Conservation (phyloP, 164 flowering plant species). For the grape (Vitis vinifera) region DNA sequence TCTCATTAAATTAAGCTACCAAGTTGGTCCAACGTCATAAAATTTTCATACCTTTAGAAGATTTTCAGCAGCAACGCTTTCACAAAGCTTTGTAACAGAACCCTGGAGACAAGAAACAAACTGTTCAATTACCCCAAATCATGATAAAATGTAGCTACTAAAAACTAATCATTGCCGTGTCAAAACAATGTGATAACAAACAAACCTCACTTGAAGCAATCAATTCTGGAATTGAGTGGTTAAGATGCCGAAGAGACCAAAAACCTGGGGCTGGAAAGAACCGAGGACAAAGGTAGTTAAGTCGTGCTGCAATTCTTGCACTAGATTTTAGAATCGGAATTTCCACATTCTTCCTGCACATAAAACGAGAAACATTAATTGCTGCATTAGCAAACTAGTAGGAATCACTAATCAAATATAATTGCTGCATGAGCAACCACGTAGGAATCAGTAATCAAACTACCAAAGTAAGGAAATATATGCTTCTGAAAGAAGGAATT, state of each 20-base stretch:
- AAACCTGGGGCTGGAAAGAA: conserved; percentile 89
- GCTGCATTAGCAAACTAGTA: not conserved
- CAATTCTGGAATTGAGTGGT: conserved; percentile 16
- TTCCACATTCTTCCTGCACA: conserved; percentile 77
- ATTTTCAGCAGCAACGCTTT: conserved; percentile 71
- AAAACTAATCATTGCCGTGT: not conserved
- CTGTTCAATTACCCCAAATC: not conserved
- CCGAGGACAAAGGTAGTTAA: conserved; percentile 88
- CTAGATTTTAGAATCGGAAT: conserved; percentile 81
- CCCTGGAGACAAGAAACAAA: conserved; percentile 42
- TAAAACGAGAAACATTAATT: not conserved
- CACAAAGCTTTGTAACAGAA: conserved; percentile 24
- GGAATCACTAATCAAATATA: conserved; percentile 1
- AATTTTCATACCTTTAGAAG: conserved; percentile 75
- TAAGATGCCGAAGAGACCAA: conserved; percentile 47
- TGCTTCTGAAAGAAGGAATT: not conserved
- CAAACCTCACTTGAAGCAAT: conserved; percentile 57
- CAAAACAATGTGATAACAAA: conserved; percentile 7
- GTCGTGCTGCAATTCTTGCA: conserved; percentile 78
- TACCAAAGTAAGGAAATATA: not conserved
- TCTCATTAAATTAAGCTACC: not conserved
- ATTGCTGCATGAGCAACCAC: not conserved
- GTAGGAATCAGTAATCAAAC: conserved; percentile 4
- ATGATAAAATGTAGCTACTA: not conserved
- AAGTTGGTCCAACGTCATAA: not conserved